Conservation (phyloP, 2,329 filamentous ascomycete species). For the Penicillium janthinellum region DNA sequence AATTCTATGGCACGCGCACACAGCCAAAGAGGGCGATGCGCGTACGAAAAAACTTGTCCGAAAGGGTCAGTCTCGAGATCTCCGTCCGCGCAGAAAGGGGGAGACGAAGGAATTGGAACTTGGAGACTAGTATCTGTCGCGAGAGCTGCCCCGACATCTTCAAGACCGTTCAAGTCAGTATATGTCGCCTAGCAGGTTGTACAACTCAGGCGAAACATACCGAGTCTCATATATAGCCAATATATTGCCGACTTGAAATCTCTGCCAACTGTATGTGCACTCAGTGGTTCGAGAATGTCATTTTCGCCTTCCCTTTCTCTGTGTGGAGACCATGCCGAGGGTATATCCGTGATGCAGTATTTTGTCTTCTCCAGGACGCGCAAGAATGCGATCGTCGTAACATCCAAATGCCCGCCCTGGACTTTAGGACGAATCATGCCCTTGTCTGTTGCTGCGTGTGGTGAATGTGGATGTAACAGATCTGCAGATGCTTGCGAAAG, state of each 20-base stretch:
- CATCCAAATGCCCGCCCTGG: constrained; percentile 3
- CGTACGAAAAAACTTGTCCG: constrained; percentile 25
- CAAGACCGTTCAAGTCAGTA: neutral
- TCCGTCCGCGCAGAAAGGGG: constrained; percentile 16
- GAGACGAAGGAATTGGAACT: constrained; percentile 19
- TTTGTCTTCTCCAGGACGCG: constrained; percentile 17
- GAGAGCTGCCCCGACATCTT: constrained; percentile 30
- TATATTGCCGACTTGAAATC: constrained; percentile 30
- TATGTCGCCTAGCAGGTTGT: neutral
- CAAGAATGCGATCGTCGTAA: constrained; percentile 18
- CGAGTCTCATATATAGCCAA: constrained; percentile 33
- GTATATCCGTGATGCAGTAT: constrained; percentile 19
- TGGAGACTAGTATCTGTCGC: constrained; percentile 25
- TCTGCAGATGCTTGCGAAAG: constrained; percentile 25
- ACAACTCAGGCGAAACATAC: constrained; percentile 18
- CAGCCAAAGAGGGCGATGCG: constrained; percentile 29
- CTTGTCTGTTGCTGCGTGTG: neutral
- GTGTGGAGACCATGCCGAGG: constrained; percentile 16
- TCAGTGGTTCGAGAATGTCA: constrained; percentile 17
- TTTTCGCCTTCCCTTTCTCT: constrained; percentile 1
- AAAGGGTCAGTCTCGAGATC: constrained; percentile 16
- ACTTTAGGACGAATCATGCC: neutral
- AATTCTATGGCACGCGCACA: constrained; percentile 28
- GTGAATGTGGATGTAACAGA: constrained; percentile 3
- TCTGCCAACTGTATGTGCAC: constrained; percentile 17